A percentile compares a stretch with the other conserved stretches of the same genome.
Conservation (phyloP, 2,329 filamentous ascomycete genomes). For the Rutstroemia sp. region DNA sequence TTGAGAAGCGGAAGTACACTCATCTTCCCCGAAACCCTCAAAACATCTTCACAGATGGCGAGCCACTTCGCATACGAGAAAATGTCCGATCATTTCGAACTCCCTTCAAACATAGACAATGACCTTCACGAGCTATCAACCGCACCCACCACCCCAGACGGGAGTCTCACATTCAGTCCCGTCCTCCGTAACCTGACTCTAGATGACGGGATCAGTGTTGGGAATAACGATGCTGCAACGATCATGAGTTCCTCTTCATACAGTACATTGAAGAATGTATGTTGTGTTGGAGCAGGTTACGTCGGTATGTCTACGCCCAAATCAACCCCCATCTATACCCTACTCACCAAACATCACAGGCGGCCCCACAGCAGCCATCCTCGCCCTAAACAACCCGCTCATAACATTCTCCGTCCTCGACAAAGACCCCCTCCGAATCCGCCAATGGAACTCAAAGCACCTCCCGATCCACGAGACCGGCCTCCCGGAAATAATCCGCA, state of each 20-base stretch:
- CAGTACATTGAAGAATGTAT: constrained; percentile 47
- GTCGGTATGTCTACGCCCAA: constrained; percentile 49
- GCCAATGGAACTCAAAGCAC: constrained; percentile 64
- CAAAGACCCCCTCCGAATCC: constrained; percentile 56
- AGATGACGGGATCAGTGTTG: constrained; percentile 17
- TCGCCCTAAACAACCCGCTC: constrained; percentile 65
- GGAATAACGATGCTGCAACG: not conserved
- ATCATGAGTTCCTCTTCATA: not conserved
- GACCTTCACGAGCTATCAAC: constrained; percentile 31
- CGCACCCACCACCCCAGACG: constrained; percentile 39
- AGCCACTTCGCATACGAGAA: not conserved
- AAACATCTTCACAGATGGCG: too few species aligned
- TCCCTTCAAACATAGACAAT: constrained; percentile 28
- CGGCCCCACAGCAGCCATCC: constrained; percentile 67
- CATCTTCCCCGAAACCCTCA: too few species aligned
- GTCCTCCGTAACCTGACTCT: constrained; percentile 30
- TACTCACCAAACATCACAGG: constrained; percentile 32
- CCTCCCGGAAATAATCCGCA: constrained; percentile 58
- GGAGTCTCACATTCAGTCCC: constrained; percentile 36
- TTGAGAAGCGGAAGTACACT: too few species aligned
- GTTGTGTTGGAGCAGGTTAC: constrained; percentile 70
- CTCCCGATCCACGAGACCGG: constrained; percentile 73
- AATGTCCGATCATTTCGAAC: constrained; percentile 19
- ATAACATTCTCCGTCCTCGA: constrained; percentile 71
- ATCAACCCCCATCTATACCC: not conserved